phyloP scores from a whole-genome alignment of 2,329 filamentous ascomycete genomes.

The Pseudogymnoascus sp. region DNA sequence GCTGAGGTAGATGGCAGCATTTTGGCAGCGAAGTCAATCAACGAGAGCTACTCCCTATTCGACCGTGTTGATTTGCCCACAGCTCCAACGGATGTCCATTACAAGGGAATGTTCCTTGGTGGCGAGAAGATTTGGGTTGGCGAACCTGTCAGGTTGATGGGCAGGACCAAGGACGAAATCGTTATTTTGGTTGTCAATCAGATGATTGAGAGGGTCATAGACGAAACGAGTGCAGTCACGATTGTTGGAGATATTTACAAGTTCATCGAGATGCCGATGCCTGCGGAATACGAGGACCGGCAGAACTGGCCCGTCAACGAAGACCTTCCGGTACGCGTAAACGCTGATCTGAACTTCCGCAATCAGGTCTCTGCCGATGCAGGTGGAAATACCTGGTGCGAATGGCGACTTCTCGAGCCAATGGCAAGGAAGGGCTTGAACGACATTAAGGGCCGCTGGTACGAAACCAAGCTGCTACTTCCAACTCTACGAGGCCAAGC shows the following conservation, averaged over 20 bases:
- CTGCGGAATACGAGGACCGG: conserved; percentile 25
- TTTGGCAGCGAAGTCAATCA: conserved; percentile 47
- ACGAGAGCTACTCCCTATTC: conserved; percentile 47
- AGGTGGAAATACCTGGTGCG: conserved; percentile 23
- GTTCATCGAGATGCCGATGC: conserved; percentile 34
- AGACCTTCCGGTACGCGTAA: conserved; percentile 40
- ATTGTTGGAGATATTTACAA: conserved; percentile 46
- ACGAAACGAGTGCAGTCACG: conserved; percentile 25
- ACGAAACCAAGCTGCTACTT: conserved; percentile 46
- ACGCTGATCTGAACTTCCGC: conserved; percentile 32
- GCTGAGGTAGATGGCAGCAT: conserved; percentile 51
- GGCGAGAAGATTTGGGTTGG: conserved; percentile 53
- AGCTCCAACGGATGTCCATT: conserved; percentile 36
- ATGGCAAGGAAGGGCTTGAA: conserved; percentile 30
- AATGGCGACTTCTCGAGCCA: conserved; percentile 27
- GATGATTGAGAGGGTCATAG: conserved; percentile 27
- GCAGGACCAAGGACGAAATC: conserved; percentile 34
- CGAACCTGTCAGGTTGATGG: conserved; percentile 46
- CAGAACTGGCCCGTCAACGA: conserved; percentile 32
- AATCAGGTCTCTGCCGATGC: conserved; percentile 39
- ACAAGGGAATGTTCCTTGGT: conserved; percentile 48
- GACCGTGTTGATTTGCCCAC: conserved; percentile 36
- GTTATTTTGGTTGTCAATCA: conserved; percentile 39
- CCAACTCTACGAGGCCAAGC: conserved; percentile 28
- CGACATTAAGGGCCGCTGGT: conserved; percentile 53